These are phyloP conservation scores for Podila horticola DNA, from an alignment of 192 early-diverging fungal genomes.

Conservation along the genomic window DNA sequence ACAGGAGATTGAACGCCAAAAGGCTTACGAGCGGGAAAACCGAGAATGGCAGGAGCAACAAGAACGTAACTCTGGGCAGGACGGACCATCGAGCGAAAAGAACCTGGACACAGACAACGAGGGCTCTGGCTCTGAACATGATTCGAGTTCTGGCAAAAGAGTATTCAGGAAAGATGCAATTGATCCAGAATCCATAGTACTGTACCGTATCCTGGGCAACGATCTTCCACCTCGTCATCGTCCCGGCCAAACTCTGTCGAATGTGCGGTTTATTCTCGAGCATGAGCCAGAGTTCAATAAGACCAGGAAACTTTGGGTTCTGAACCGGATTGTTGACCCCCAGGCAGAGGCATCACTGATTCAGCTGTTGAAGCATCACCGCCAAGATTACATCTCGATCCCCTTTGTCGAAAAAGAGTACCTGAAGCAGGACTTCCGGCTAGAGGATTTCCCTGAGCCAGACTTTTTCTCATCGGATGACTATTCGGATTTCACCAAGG, in stretches of 20 bases:
- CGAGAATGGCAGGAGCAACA: neutral
- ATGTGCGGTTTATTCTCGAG: constrained; percentile 67
- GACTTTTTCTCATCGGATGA: constrained; percentile 73
- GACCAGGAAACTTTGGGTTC: constrained; percentile 66
- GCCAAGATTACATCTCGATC: constrained; percentile 64
- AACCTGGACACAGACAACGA: neutral
- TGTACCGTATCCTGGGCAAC: constrained; percentile 70
- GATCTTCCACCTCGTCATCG: constrained; percentile 72
- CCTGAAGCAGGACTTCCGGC: constrained; percentile 62
- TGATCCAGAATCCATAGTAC: constrained; percentile 51
- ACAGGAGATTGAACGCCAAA: constrained; percentile 41
- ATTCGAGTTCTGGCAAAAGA: neutral
- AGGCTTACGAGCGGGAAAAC: constrained; percentile 10
- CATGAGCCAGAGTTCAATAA: constrained; percentile 66
- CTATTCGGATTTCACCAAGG: constrained; percentile 65
- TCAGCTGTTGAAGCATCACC: constrained; percentile 57
- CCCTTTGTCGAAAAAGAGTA: constrained; percentile 67
- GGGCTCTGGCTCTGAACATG: neutral
- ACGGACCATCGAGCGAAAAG: neutral
- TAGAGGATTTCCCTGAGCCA: constrained; percentile 70
- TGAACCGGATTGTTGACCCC: constrained; percentile 69
- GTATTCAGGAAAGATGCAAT: neutral
- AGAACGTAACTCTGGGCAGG: neutral
- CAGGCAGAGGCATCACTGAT: constrained; percentile 66
- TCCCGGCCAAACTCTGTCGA: constrained; percentile 67